Evolutionary conservation across 2,329 filamentous ascomycete genomes (phyloP).

Genomic region (Sclerotinia trifoliorum): DNA sequence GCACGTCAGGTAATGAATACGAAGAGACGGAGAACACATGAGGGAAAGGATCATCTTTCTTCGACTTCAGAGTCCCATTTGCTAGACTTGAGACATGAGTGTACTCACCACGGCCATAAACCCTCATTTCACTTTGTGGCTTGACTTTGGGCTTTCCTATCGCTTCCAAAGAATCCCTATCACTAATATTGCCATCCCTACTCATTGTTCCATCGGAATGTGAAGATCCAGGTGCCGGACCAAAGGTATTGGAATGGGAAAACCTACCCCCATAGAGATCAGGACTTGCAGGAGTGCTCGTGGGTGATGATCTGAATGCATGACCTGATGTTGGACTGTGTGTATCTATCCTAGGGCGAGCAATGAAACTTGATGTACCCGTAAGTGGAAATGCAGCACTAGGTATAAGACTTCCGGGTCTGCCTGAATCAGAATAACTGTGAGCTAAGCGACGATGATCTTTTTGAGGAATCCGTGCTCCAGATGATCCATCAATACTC

Average conservation of each 20-base stretch:
- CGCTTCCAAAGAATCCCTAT: conserved; percentile 40
- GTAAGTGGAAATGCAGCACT: conserved; percentile 4
- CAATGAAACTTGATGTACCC: conserved; percentile 7
- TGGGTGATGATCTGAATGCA: conserved; percentile 5
- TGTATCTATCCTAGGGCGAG: conserved; percentile 9
- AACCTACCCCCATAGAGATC: conserved; percentile 20
- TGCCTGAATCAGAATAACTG: conserved; percentile 5
- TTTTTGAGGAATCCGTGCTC: not conserved
- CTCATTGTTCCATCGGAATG: conserved; percentile 16
- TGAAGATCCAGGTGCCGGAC: conserved; percentile 9
- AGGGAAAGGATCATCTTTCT: not conserved
- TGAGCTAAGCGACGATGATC: conserved; percentile 14
- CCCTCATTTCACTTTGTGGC: conserved; percentile 49
- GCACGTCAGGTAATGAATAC: conserved; percentile 11
- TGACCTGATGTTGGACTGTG: conserved; percentile 2
- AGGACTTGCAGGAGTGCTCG: not conserved
- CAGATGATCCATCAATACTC: conserved; percentile 16
- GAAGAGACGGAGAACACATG: not conserved
- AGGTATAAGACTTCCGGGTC: not conserved
- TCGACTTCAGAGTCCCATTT: not conserved
- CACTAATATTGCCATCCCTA: conserved; percentile 14
- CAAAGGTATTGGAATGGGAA: conserved; percentile 2
- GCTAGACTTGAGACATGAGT: not conserved
- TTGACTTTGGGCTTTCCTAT: conserved; percentile 47
- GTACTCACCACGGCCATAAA: conserved; percentile 55